Evolutionary conservation across 805 yeast species (phyloP), one percentile per base, ranked within the genome.

Genomic region (Wickerhamiella galacta): DNA sequence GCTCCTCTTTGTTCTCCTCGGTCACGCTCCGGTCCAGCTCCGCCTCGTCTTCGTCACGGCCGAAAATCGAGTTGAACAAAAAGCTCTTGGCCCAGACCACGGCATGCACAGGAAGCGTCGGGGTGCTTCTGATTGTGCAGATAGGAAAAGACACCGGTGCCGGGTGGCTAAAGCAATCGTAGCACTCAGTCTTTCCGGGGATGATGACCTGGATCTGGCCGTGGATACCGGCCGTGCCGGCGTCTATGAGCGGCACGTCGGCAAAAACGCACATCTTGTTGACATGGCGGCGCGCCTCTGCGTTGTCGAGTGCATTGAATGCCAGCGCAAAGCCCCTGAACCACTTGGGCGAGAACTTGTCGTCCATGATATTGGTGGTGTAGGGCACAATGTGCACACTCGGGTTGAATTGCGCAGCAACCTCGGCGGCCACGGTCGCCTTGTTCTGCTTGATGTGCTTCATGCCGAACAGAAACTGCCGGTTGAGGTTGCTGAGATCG

Each of bases 21-120:
- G 65, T 68, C 27, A 70, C 60, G 36, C 77, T 63, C 28, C 73
- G 68, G 28, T 69, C 73, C 21, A 74, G 66, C 44, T 76, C 85
- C 16, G 67, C 69, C 5, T 76, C 70, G 37, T 68, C 57, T 5
- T 59, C 63, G 6, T 53, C 61, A 4, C 44, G 51, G 17, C 63
- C 65, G 22, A 83, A 87, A 23, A 90, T 59, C 48, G 82, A 92
- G 16, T 70, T 64, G 49, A 90, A 83, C 32, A 90, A 56, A 48
- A 81, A 92, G 45, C 78, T 81, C 51, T 90, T 90, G 6, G 95
- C 93, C 99, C 99, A 90, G 1, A 92, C 93, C 17, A 90, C 75
- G 53, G 95, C 83, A 50, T 90, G 99, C 4, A 90, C 75, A 0
- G 95, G 95, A 49, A 79, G 83, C 0, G 94, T 80, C 0, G 99